Evolutionary conservation across 345 rosid species (phyloP).

Genomic region (Ceriops zippeliana): DNA sequence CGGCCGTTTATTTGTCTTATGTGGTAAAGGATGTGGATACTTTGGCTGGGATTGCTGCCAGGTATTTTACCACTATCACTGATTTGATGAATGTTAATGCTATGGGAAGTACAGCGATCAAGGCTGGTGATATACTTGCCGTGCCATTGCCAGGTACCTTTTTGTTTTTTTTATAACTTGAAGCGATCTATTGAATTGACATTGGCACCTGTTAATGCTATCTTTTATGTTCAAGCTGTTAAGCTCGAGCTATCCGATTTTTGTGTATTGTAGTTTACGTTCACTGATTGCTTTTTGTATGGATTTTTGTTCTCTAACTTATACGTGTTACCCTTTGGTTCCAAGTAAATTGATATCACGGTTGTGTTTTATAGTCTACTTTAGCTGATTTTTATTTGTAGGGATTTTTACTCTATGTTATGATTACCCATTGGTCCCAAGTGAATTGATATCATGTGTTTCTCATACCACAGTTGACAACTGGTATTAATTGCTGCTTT

Average conservation of each 20-base stretch:
- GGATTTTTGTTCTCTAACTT: too few relatives aligned
- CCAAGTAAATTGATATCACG: too few relatives aligned
- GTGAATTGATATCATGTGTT: too few relatives aligned
- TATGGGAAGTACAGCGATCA: constrained; percentile 72
- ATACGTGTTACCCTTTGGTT: too few relatives aligned
- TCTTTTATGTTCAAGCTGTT: not conserved
- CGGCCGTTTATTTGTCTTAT: constrained; percentile 78
- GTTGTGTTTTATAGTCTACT: too few relatives aligned
- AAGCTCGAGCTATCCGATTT: not conserved
- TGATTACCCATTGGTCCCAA: too few relatives aligned
- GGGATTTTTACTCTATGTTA: too few relatives aligned
- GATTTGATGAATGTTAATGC: constrained; percentile 96
- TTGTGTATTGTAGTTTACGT: not conserved
- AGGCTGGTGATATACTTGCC: constrained; percentile 73
- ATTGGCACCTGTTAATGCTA: not conserved
- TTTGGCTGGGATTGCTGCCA: constrained; percentile 60
- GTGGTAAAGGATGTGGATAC: constrained; percentile 72
- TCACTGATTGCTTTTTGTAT: not conserved
- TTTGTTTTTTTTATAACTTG: not conserved
- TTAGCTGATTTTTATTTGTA: too few relatives aligned
- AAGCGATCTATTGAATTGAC: not conserved
- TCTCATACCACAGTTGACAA: too few relatives aligned
- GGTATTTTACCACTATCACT: constrained; percentile 65
- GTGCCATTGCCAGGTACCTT: constrained; percentile 71
- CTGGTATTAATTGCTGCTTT: too few relatives aligned